phyloP scores from a whole-genome alignment of 768 basidiomycete genomes.

The Paxillus rubicundulus region DNA sequence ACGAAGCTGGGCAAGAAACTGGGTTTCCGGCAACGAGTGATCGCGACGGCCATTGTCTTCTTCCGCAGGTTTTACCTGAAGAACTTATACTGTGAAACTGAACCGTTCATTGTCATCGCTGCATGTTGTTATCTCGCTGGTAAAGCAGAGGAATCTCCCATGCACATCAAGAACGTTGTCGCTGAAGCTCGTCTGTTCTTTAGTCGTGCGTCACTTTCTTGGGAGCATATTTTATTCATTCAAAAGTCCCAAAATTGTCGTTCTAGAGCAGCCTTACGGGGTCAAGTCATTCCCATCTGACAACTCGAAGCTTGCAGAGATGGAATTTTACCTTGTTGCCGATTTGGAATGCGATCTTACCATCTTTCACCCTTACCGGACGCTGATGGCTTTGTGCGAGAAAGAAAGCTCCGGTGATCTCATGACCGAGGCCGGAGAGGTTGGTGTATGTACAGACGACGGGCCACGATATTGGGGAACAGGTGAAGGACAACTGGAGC shows the following conservation, averaged over 20 bases:
- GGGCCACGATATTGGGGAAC: slow-evolving; percentile 73
- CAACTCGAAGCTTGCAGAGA: slow-evolving; percentile 91
- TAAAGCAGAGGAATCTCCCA: slow-evolving; percentile 94
- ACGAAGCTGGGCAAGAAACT: slow-evolving; percentile 85
- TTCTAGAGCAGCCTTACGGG: slow-evolving; percentile 60
- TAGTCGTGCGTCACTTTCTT: slow-evolving; percentile 47
- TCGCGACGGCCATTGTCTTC: slow-evolving; percentile 93
- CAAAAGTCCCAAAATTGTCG: neutral
- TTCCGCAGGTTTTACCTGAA: slow-evolving; percentile 97
- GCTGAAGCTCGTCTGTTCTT: slow-evolving; percentile 79
- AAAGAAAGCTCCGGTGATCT: slow-evolving; percentile 43
- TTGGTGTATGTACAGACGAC: slow-evolving; percentile 55
- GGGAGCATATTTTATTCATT: neutral
- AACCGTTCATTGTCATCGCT: slow-evolving; percentile 88
- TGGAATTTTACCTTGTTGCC: slow-evolving; percentile 98
- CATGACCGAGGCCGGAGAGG: slow-evolving; percentile 54
- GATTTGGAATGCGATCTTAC: slow-evolving; percentile 94
- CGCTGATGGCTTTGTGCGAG: slow-evolving; percentile 74
- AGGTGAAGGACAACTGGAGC: slow-evolving; percentile 73
- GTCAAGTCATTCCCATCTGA: slow-evolving; percentile 83
- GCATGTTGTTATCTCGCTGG: slow-evolving; percentile 96
- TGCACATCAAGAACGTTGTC: slow-evolving; percentile 91
- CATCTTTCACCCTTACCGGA: slow-evolving; percentile 94
- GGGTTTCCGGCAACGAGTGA: slow-evolving; percentile 80
- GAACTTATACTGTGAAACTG: slow-evolving; percentile 93